These are phyloP conservation scores for Ogataea wickerhamii DNA, from an alignment of 805 yeast species.

Conservation along the genomic window DNA sequence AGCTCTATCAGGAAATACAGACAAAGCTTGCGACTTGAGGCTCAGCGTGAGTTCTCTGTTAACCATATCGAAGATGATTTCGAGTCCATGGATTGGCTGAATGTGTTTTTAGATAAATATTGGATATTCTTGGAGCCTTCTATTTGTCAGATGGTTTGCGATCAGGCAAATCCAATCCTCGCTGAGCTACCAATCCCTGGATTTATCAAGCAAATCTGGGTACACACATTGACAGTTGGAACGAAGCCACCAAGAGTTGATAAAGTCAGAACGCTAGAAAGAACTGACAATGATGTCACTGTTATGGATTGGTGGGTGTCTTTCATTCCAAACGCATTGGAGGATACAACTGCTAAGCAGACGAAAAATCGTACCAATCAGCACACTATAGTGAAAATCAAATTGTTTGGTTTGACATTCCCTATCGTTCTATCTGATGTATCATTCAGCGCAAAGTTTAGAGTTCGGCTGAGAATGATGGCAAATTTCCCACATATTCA, in stretches of 20 bases:
- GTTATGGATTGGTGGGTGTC: conserved; percentile 98
- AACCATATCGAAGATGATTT: conserved; percentile 80
- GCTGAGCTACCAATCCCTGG: conserved; percentile 78
- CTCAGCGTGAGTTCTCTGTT: conserved; percentile 82
- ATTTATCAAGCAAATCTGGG: conserved; percentile 78
- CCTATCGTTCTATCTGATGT: conserved; percentile 80
- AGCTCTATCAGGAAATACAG: conserved; percentile 80
- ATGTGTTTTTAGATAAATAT: conserved; percentile 81
- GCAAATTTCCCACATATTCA: conserved; percentile 89
- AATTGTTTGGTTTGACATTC: conserved; percentile 75
- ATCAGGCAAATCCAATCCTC: conserved; percentile 78
- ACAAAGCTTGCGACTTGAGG: conserved; percentile 65
- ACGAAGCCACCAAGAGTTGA: conserved; percentile 95
- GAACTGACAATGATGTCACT: conserved; percentile 88
- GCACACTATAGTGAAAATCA: conserved; percentile 69
- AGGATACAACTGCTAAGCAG: conserved; percentile 84
- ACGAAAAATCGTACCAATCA: conserved; percentile 81
- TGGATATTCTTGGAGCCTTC: conserved; percentile 93
- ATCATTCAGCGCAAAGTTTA: conserved; percentile 67
- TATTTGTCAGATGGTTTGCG: conserved; percentile 78
- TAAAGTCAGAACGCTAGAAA: conserved; percentile 80
- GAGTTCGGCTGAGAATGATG: conserved; percentile 88
- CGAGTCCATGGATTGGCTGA: conserved; percentile 95
- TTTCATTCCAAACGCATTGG: conserved; percentile 84
- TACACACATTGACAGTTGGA: conserved; percentile 87